A percentile compares a stretch with the other conserved stretches of the same genome.
Conservation (phyloP, 2,329 filamentous ascomycete genomes). For the Purpureocillium takamizusanense region DNA sequence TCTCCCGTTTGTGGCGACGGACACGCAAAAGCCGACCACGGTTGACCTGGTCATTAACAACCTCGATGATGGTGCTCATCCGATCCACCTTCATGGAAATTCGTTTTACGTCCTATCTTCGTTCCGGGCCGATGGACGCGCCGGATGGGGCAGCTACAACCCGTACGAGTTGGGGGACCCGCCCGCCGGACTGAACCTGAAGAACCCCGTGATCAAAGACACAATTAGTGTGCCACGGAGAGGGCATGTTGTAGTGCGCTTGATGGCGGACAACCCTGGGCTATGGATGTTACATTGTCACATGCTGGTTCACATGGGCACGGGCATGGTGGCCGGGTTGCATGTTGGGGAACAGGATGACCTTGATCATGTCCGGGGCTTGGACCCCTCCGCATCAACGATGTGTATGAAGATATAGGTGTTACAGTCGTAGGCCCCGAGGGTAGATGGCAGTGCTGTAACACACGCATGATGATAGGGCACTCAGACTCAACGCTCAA, state of each 20-base stretch:
- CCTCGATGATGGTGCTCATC: conserved; percentile 21
- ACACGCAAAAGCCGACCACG: conserved; percentile 3
- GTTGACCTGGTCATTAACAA: conserved; percentile 22
- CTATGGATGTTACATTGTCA: conserved; percentile 20
- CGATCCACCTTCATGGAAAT: conserved; percentile 47
- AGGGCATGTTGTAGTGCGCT: conserved; percentile 14
- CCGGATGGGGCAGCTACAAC: conserved; percentile 16
- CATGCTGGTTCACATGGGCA: conserved; percentile 17
- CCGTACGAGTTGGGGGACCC: conserved; percentile 8
- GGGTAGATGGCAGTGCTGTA: too few species aligned
- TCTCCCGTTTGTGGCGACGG: conserved; percentile 9
- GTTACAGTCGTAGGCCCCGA: too few species aligned
- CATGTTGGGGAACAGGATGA: conserved; percentile 13
- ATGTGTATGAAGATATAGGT: conserved; percentile 5
- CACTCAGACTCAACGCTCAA: too few species aligned
- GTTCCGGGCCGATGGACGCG: conserved; percentile 9
- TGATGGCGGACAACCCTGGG: conserved; percentile 14
- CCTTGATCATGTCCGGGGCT: conserved; percentile 7
- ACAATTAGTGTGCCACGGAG: conserved; percentile 30
- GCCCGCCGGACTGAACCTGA: conserved; percentile 5
- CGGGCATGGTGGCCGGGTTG: conserved; percentile 16
- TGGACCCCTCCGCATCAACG: conserved; percentile 7
- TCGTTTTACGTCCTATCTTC: conserved; percentile 34
- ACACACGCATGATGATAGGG: too few species aligned
- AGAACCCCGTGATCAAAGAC: conserved; percentile 15